Base-by-base conservation (phyloP, 2,329 filamentous ascomycete species). In the Domatiomyces catenatus region DNA sequence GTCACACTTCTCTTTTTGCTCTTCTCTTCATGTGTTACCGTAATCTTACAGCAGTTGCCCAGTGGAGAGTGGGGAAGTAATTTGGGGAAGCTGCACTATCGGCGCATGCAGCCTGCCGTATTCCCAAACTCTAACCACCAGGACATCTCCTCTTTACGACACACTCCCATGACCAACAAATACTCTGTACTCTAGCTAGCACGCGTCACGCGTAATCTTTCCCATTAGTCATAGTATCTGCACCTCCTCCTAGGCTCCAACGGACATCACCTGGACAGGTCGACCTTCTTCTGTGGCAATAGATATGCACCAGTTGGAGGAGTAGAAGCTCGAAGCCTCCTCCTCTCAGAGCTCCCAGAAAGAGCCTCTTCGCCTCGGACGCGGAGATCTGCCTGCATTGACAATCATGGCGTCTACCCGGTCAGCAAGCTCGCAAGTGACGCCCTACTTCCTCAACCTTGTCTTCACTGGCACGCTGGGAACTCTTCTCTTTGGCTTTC, bases 401-500 rank as follows among this genome's bases (percentile, higher is more conserved):
- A 19, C 10, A 26, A 48, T n/a, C 36, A 58, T 58, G 57, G 49
- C 48, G 18, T 54, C 52, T 24, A 42, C 58, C 39, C 54, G 50
- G 43, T 56, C 57, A 10, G 53, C 48, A 48, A 50, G 48, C 46
- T 48, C 49, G 17, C 49, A 57, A 28, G 42, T 58, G 22, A 60
- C 58, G 36, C 73, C 79, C 4, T 94, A 87, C 67, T 79, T 96
- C 60, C 64, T 92, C 61, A 78, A 86, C 62, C 70, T 92, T 46
- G 76, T 96, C 50, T 69, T 80, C 53, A 74, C 89, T 52, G 79
- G 85, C 44, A 93, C 88, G 0, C 69, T 95, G 17, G 92, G 90
- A 0, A 87, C 92, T 1, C 76, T 96, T 44, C 87, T 95, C 62
- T 98, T 95, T 64, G 92, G 92, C 55, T 95, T 86, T 68, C 90